phyloP scores from a whole-genome alignment of 2,329 filamentous ascomycete genomes.

The Aureobasidium namibiae region DNA sequence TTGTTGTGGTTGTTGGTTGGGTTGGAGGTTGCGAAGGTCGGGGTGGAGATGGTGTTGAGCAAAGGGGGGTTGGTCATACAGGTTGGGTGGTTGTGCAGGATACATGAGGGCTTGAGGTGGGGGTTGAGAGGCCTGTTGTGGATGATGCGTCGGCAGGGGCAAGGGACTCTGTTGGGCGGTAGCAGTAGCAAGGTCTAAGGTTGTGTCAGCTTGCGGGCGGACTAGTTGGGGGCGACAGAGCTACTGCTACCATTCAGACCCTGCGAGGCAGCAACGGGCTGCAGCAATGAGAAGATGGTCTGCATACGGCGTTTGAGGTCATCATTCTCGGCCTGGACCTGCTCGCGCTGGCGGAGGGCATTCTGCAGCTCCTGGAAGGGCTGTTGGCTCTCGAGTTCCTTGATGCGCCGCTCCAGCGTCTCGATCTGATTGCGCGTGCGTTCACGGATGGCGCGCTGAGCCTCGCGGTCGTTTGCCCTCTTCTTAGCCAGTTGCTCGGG shows the following conservation, averaged over 20 bases:
- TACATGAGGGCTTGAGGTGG: constrained; percentile 12
- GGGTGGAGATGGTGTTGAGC: constrained; percentile 25
- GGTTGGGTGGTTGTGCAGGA: neutral
- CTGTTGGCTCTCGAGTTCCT: constrained; percentile 68
- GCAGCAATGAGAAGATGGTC: constrained; percentile 55
- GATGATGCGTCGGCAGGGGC: constrained; percentile 18
- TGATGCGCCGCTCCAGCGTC: constrained; percentile 60
- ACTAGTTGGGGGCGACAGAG: constrained; percentile 9
- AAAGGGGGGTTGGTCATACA: constrained; percentile 10
- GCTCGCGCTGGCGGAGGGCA: constrained; percentile 59
- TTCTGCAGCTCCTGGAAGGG: constrained; percentile 77
- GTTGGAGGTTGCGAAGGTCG: constrained; percentile 21
- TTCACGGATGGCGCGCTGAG: constrained; percentile 76
- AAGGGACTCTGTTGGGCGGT: constrained; percentile 38
- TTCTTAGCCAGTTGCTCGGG: constrained; percentile 85
- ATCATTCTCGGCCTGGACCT: constrained; percentile 68
- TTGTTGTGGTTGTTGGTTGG: neutral
- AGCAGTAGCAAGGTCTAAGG: constrained; percentile 38
- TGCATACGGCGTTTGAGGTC: constrained; percentile 65
- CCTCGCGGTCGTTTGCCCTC: constrained; percentile 82
- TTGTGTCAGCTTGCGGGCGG: constrained; percentile 12
- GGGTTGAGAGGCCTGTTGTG: constrained; percentile 16
- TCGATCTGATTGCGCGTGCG: constrained; percentile 76
- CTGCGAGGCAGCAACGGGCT: constrained; percentile 45
- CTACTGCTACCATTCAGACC: constrained; percentile 38